Base-by-base conservation (phyloP, 2,329 filamentous ascomycete species). In the Neoarthrinium moseri region DNA sequence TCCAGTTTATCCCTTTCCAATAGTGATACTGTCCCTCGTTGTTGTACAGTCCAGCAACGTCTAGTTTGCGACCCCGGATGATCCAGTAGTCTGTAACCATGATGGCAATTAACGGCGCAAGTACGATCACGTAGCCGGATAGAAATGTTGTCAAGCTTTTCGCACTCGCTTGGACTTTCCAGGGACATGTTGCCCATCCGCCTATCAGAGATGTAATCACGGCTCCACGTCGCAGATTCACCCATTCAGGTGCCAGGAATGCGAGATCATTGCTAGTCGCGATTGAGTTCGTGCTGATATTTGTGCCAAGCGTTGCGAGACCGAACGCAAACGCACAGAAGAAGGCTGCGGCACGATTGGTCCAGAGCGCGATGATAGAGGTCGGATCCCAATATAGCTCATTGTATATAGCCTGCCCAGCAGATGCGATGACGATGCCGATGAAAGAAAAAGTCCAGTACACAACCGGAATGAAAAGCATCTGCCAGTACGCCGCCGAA, bases 71-170 rank as follows among this genome's bases (percentile, higher is more conserved):
- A n/a, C 43, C 7, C 32, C 44, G 39, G 17, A 51, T 29, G 18
- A 51, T 22, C 38, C 43, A 47, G 39, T 51, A 51, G 39, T 51
- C 40, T 12, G 43, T 35, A 23, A 51, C 36, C 43, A 44, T 47
- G 13, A 49, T 49, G 15, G 47, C 43, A 11, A 49, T 30, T 11
- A 49, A 22, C 11, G 43, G 49, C 22, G 43, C 49, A n/a, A 51
- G 41, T 8, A 49, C 37, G 24, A 47, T 45, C 18, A 49, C 43
- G 27, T 49, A 46, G 8, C 47, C 36, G 12, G 36, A 42, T 12
- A 49, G 37, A 37, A 49, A 49, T 6, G 42, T 49, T 3, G 42
- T 46, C 29, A 49, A 13, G 24, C 29, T 41, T 13, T 17, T 40
- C 11, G 47, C 43, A 12, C 36, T 42, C 4, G 47, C 47, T 34